phyloP scores from a whole-genome alignment of 345 rosid species.

The Durio zibethinus region DNA sequence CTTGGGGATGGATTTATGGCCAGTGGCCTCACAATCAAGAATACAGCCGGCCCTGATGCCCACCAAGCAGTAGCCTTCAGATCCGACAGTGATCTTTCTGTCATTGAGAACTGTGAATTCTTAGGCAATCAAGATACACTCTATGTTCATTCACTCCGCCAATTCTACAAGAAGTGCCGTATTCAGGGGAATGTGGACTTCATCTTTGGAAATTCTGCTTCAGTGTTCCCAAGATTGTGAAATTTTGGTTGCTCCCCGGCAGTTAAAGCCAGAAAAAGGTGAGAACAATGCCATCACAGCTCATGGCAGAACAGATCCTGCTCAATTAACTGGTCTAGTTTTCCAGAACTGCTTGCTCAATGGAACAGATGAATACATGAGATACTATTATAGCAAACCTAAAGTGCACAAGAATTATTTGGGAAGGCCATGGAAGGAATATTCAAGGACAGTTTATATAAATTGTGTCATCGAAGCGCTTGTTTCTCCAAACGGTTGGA shows the following conservation, averaged over 20 bases:
- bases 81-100: constrained; percentile 77
- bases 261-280: constrained; percentile 62
- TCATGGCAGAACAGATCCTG: constrained; percentile 84
- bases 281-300: constrained; percentile 80
- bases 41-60: constrained; percentile 80
- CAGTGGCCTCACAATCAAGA: constrained; percentile 66
- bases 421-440: constrained; percentile 98
- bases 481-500: constrained; percentile 66
- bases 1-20: constrained; percentile 98
- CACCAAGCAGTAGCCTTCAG: constrained; percentile 94
- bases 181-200: constrained; percentile 91
- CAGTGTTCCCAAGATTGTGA: constrained; percentile 68
- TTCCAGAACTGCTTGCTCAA: constrained; percentile 67
- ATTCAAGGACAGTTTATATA: constrained; percentile 70
- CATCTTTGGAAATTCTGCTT: constrained; percentile 85
- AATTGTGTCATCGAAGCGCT: constrained; percentile 54
- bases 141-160: constrained; percentile 83
- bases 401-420: constrained; percentile 59
- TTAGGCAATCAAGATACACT: constrained; percentile 91
- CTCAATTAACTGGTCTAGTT: constrained; percentile 70
- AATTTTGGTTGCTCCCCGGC: constrained; percentile 63
- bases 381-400: constrained; percentile 51
- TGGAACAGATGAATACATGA: constrained; percentile 79
- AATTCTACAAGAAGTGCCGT: constrained; percentile 69
- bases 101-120: constrained; percentile 79